Evolutionary conservation across 1,284 basidiomycete species (phyloP), one percentile per base, ranked within the genome.

Genomic region (Ustilago sp.): DNA sequence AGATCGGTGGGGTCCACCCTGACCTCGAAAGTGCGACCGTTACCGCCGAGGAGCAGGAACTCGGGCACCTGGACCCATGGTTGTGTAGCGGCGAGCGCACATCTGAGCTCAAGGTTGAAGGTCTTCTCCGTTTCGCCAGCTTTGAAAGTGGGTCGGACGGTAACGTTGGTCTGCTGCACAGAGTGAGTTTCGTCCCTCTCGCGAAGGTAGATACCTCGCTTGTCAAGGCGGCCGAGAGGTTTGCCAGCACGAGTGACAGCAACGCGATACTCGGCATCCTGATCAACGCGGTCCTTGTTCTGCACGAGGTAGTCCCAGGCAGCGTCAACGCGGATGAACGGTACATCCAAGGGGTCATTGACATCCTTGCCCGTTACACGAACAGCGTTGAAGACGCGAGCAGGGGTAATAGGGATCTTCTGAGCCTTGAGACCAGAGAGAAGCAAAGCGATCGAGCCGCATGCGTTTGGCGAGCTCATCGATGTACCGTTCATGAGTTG

Each of bases 401-500:
- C 79, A 3, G 86, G 79, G 9, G 86, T 85, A 59, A 82, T 76
- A 23, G 81, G 80, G 36, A 86, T 86, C 28, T 77, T 79, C 55
- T 86, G 72, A 15, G 79, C 78, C 67, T 86, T 86, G 68, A 86
- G 66, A 11, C 80, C 86, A 8, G 83, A 83, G 23, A 87, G 68
- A 13, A 86, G 79, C 35, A 86, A 69, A 1, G 85, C 83, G 19
- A 87, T 76, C 45, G 72, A 74, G 12, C 86, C 86, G 50, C 82
- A 83, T 9, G 86, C 85, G 54, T 82, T 85, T 19, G 86, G 86
- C 19, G 78, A 80, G 63, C 83, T 80, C 86, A 87, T 87, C 36
- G 83, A 85, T 5, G 86, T 87, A 41, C 86, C 86, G 66, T 87
- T 86, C 80, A 82, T 83, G 53, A 87, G 78, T 74, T 85, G 81